A percentile compares a stretch with the other conserved stretches of the same genome.
Conservation (phyloP, 768 basidiomycete species). For the Lentinula guzmanii region DNA sequence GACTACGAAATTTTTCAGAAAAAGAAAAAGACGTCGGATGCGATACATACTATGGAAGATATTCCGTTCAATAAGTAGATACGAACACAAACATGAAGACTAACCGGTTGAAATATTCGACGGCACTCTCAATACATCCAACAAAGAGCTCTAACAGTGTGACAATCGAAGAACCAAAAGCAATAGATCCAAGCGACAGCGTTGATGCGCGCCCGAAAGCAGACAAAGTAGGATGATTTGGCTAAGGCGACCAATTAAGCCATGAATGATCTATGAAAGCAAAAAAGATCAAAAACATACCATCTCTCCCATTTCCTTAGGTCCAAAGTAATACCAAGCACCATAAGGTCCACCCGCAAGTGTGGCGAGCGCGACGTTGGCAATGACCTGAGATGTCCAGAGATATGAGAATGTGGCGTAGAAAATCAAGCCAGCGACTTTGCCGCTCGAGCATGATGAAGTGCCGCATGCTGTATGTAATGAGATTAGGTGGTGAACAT, state of each 20-base stretch:
- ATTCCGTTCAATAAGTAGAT: neutral
- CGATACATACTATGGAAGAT: slow-evolving; percentile 35
- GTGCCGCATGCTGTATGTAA: slow-evolving; percentile 39
- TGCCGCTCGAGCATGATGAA: slow-evolving; percentile 61
- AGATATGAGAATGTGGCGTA: slow-evolving; percentile 79
- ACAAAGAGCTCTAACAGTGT: slow-evolving; percentile 74
- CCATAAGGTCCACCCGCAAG: slow-evolving; percentile 59
- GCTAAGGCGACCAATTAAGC: slow-evolving; percentile 28
- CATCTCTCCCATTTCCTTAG: slow-evolving; percentile 58
- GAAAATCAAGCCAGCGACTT: slow-evolving; percentile 74
- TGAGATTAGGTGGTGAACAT: neutral
- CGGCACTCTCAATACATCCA: slow-evolving; percentile 59
- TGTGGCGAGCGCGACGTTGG: slow-evolving; percentile 72
- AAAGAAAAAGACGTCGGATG: neutral
- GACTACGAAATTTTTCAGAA: slow-evolving; percentile 31
- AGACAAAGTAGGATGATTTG: slow-evolving; percentile 62
- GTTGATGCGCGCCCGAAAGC: slow-evolving; percentile 74
- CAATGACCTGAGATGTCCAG: slow-evolving; percentile 81
- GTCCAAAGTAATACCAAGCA: slow-evolving; percentile 83
- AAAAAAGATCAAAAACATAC: slow-evolving; percentile 22
- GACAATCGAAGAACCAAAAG: slow-evolving; percentile 80
- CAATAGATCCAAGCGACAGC: slow-evolving; percentile 76
- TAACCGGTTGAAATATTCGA: slow-evolving; percentile 77
- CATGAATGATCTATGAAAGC: neutral
- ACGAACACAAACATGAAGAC: neutral